Base-by-base conservation (phyloP, 1,284 basidiomycete species). In the Pseudozyma hubeiensis region DNA sequence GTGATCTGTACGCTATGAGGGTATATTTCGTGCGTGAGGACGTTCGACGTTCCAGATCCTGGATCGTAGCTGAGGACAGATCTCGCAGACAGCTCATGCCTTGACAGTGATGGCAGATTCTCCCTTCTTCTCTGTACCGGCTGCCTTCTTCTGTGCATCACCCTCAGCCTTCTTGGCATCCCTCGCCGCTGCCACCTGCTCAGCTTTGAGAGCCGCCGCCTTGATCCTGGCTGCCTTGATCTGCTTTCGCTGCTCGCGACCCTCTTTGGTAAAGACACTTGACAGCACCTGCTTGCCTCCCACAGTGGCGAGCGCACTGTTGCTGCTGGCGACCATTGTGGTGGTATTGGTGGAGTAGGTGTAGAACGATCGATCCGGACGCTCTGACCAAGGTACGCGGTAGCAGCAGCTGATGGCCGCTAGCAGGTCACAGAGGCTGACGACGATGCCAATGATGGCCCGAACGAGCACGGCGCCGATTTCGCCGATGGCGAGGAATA, bases 151-250 rank as follows among this genome's bases (percentile, higher is more conserved):
- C 37, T 58, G 41, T 3, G 33, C 53, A 24, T 68, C 44, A 6
- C 2, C 52, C 9, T 41, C 56, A n/a, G 62, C 64, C 47, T 66
- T 62, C 40, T 70, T 59, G 6, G 55, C 41, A 5, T 17, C 55
- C 16, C 16, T 45, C 5, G 60, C 55, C 9, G 59, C 54, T 17
- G 66, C 60, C 13, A 60, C 50, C 16, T 61, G 49, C 29, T 62
- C 69, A 4, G 64, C 55, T 34, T 64, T 53, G 39, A 60, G 17
- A 19, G 29, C 50, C 7, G 41, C 56, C 39, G 57, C 49, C 30
- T 63, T 77, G 53, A 77, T 79, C 61, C 69, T 77, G 10, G 79
- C 81, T 29, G 81, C 80, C 70, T 71, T 75, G 58, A 65, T 57
- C 57, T 64, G 41, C 49, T 61, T 61, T 4, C 60, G 47, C 51